phyloP scores from a whole-genome alignment of 257 asterid genomes.

The Sherardia arvensis region DNA sequence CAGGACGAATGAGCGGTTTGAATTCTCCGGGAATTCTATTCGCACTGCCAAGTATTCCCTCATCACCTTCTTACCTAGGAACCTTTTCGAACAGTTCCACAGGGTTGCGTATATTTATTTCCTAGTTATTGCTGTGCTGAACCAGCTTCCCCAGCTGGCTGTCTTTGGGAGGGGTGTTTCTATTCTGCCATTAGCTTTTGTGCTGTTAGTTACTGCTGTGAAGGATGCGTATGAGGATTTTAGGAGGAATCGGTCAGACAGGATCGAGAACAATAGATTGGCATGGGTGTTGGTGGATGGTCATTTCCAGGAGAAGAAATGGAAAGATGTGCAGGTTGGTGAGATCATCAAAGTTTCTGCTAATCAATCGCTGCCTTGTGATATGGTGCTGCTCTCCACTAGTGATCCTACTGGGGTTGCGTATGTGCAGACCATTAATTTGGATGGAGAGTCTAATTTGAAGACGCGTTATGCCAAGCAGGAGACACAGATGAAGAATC shows the following conservation, averaged over 20 bases:
- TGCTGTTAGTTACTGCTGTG: slow-evolving; percentile 80
- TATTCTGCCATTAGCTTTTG: slow-evolving; percentile 70
- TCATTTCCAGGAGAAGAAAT: slow-evolving; percentile 50
- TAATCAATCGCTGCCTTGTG: slow-evolving; percentile 84
- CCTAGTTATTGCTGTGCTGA: slow-evolving; percentile 84
- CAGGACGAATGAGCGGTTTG: slow-evolving; percentile 55
- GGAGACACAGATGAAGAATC: slow-evolving; percentile 64
- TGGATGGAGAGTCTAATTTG: slow-evolving; percentile 95
- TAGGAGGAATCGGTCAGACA: slow-evolving; percentile 85
- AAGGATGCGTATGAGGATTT: slow-evolving; percentile 90
- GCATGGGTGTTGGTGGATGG: slow-evolving; percentile 54
- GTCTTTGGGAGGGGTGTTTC: slow-evolving; percentile 96
- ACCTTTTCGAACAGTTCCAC: slow-evolving; percentile 91
- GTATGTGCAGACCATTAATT: slow-evolving; percentile 78
- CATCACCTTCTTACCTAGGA: slow-evolving; percentile 81
- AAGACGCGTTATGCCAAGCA: slow-evolving; percentile 96
- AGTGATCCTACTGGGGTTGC: slow-evolving; percentile 90
- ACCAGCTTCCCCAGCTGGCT: slow-evolving; percentile 96
- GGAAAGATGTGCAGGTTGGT: slow-evolving; percentile 80
- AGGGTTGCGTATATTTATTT: slow-evolving; percentile 92
- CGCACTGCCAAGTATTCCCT: slow-evolving; percentile 68
- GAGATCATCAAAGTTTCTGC: slow-evolving; percentile 63
- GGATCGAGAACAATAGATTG: slow-evolving; percentile 68
- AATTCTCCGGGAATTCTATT: slow-evolving; percentile 64
- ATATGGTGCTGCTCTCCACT: slow-evolving; percentile 85